These are phyloP conservation scores for Rhytidiadelphus loreus DNA, from an alignment of 225 moss, liverwort and hornwort species.

Conservation along the genomic window DNA sequence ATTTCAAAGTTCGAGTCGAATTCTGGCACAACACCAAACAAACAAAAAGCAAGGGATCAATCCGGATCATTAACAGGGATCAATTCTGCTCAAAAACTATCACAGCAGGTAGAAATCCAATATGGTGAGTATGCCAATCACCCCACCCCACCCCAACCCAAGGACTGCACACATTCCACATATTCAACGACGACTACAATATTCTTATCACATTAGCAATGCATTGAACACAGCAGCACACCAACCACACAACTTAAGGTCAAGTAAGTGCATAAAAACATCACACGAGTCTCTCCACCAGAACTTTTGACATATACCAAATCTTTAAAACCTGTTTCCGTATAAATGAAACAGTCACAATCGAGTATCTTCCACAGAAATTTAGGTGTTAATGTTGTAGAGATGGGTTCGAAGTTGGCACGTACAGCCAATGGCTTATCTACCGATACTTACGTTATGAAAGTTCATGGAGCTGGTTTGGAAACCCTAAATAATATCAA, in stretches of 20 bases:
- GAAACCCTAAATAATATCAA: not conserved
- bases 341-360: not conserved
- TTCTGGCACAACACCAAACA: not conserved
- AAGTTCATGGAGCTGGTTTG: not conserved
- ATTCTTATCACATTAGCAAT: not conserved
- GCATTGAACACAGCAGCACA: not conserved
- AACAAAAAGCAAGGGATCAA: not conserved
- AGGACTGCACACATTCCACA: not conserved
- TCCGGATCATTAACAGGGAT: no score
- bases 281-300: not conserved
- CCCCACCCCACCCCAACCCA: no score
- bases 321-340: not conserved
- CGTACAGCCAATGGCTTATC: not conserved
- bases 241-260: not conserved
- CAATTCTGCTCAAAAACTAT: not conserved
- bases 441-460: not conserved
- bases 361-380: not conserved
- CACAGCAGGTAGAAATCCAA: not conserved
- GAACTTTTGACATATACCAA: not conserved
- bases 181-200: not conserved
- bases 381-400: no score
- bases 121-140: not conserved
- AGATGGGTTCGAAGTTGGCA: not conserved
- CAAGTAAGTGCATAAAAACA: not conserved
- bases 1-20: not conserved